A percentile compares a stretch with the other conserved stretches of the same genome.
Conservation (phyloP, 1,139 yeast genomes). For the Pichia sp. region DNA sequence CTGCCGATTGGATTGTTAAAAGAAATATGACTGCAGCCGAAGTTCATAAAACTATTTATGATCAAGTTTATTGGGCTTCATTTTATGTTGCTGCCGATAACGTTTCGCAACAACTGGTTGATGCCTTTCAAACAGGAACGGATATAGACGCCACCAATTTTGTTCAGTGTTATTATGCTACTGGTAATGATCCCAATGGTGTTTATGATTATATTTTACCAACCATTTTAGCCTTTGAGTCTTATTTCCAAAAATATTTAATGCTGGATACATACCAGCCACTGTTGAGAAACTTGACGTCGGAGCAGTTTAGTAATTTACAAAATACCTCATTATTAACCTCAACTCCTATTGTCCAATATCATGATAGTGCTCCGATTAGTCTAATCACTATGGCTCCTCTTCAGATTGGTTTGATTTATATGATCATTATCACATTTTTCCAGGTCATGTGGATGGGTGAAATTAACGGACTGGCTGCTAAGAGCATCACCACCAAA, state of each 20-base stretch:
- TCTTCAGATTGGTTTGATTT: slow-evolving; percentile 68
- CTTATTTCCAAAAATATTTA: slow-evolving; percentile 13
- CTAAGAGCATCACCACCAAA: slow-evolving; percentile 30
- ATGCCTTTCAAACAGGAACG: slow-evolving; percentile 25
- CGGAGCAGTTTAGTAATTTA: slow-evolving; percentile 17
- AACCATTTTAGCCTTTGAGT: slow-evolving; percentile 26
- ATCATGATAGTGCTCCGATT: slow-evolving; percentile 43
- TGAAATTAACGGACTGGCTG: slow-evolving; percentile 35
- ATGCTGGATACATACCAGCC: slow-evolving; percentile 24
- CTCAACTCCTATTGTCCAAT: slow-evolving; percentile 31
- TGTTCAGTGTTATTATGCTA: slow-evolving; percentile 36
- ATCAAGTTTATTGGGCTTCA: slow-evolving; percentile 47
- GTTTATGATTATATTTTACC: slow-evolving; percentile 34
- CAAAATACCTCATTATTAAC: slow-evolving; percentile 21
- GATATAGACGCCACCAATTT: slow-evolving; percentile 25
- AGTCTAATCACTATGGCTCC: slow-evolving; percentile 52
- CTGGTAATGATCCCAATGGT: slow-evolving; percentile 46
- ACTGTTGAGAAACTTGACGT: slow-evolving; percentile 23
- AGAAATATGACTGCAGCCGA: slow-evolving; percentile 16
- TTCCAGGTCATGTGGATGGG: slow-evolving; percentile 43
- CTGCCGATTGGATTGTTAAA: slow-evolving; percentile 35
- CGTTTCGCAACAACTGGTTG: slow-evolving; percentile 28
- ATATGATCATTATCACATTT: slow-evolving; percentile 57
- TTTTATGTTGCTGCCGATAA: slow-evolving; percentile 30
- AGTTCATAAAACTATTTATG: slow-evolving; percentile 34